These are phyloP conservation scores for Sphaerobolus stellatus DNA, from an alignment of 1,284 basidiomycete genomes.

Conservation along the genomic window DNA sequence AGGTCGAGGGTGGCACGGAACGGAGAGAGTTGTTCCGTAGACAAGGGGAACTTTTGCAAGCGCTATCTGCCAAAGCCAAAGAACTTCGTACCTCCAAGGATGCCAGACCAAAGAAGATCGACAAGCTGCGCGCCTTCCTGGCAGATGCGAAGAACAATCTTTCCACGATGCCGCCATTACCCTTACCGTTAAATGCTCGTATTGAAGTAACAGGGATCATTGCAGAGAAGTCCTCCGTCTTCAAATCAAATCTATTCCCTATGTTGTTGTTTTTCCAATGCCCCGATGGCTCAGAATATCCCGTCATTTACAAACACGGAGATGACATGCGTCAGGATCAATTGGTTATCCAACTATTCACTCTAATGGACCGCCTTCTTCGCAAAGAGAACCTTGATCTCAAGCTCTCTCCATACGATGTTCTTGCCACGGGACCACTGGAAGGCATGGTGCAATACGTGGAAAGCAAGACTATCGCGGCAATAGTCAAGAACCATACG, in stretches of 20 bases:
- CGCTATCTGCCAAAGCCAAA: slow-evolving; percentile 79
- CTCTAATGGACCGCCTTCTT: slow-evolving; percentile 92
- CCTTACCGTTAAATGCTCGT: slow-evolving; percentile 86
- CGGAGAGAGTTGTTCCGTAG: slow-evolving; percentile 79
- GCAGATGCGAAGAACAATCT: slow-evolving; percentile 84
- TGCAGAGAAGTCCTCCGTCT: slow-evolving; percentile 90
- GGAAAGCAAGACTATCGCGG: slow-evolving; percentile 91
- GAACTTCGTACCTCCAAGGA: slow-evolving; percentile 91
- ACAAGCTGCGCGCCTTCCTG: slow-evolving; percentile 83
- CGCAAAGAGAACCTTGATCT: slow-evolving; percentile 96
- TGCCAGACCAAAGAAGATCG: slow-evolving; percentile 93
- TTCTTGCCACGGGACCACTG: slow-evolving; percentile 86
- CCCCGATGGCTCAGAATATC: slow-evolving; percentile 75
- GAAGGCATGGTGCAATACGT: slow-evolving; percentile 98
- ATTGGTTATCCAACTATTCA: slow-evolving; percentile 95
- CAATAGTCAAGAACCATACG: slow-evolving; percentile 84
- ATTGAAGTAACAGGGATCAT: slow-evolving; percentile 83
- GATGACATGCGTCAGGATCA: slow-evolving; percentile 99
- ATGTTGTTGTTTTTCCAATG: slow-evolving; percentile 89
- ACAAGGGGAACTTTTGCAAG: slow-evolving; percentile 85
- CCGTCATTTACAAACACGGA: slow-evolving; percentile 98
- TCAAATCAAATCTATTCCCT: slow-evolving; percentile 97
- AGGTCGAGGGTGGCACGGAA: slow-evolving; percentile 74
- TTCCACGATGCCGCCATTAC: slow-evolving; percentile 71
- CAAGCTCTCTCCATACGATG: slow-evolving; percentile 89